Base-by-base conservation (phyloP, 495 filamentous ascomycete genomes). In the Hyaloscypha hepaticicola region DNA sequence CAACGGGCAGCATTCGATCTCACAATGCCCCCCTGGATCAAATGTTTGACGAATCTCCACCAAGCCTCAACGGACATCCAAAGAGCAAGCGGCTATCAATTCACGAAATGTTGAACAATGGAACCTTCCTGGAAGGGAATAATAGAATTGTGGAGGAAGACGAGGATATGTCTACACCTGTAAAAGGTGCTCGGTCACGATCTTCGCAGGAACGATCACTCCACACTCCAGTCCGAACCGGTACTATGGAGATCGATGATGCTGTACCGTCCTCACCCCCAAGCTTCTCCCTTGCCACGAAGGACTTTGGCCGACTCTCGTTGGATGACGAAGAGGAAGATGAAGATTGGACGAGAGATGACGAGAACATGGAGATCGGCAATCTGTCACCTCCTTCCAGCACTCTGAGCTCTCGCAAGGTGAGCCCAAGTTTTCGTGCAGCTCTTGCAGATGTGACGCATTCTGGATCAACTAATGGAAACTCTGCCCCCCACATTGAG, bases 41-140 rank as follows among this genome's bases (percentile, higher is more conserved):
- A 2, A 91, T 97, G 77, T 97, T 97, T 77, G 87, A 96, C 74
- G 87, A 91, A 59, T 87, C 87, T 19, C 86, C 84, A 29, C 83
- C 88, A 12, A 67, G 59, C 31, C 16, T 61, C 4, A 70, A 63
- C 55, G 61, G 68, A 21, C 55, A 58, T 53, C 24, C 66, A 45
- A 69, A 67, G 50, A 65, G 29, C 27, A 72, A 69, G 61, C 41
- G 69, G 41, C 48, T 69, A 3, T 68, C 65, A 49, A 67, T 67
- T 27, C 61, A 68, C 22, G 67, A 70, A 33, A 62, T 73, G 31
- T n/a, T 69, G 25, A 62, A 48, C 28, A 69, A 61, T 58, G 66
- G 79, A 2, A 73, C 71, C 1, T 75, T 78, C 12, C 80, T 76
- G 70, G 80, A 83, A 55, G 77, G 73, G 5, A 78, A 82, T 33